Evolutionary conservation across 768 basidiomycete genomes (phyloP), one percentile per base, ranked within the genome.

Genomic region (Paxillus involutus): DNA sequence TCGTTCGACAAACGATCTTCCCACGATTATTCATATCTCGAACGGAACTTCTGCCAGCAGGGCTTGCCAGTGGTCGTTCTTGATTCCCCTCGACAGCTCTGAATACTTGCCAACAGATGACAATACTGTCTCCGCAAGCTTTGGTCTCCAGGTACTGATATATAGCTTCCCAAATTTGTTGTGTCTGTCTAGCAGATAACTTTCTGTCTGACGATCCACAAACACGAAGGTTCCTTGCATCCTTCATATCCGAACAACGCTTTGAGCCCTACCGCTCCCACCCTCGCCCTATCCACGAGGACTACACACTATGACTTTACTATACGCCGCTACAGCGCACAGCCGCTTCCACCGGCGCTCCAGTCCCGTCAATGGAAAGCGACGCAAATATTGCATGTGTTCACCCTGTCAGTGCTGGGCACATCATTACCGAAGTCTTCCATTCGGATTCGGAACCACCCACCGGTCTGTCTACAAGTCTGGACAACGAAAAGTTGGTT

Each of bases 161-260:
- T 32, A 11, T 3, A 32, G 11, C 32, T 10, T 32, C 32, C 32
- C 11, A 7, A 32, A 32, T 1, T 32, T 7, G 32, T n/a, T 3
- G 16, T n/a, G 26, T 10, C 40, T 26, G 7, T 16, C 16, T 9
- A 32, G n/a, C 39, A 53, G n/a, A 47, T 21, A 47, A 47, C 33
- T 26, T 13, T 10, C 39, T 5, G 39, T 14, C 2, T 21, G 17
- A 37, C 47, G 2, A n/a, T 43, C 40, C 6, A 39, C 51, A 40
- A 17, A 19, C 39, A 40, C 9, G 46, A 35, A 13, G 32, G 12
- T 11, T 36, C 55, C 43, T 57, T 39, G 43, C 50, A 35, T 42
- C 40, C 39, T 58, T 66, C 66, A 68, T 68, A 42, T 66, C 65
- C 66, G 64, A 47, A 35, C 33, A 48, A 24, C 30, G 30, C 21